Evolutionary conservation across 441 rosid genomes (phyloP).

Genomic region (Melastoma candidum): DNA sequence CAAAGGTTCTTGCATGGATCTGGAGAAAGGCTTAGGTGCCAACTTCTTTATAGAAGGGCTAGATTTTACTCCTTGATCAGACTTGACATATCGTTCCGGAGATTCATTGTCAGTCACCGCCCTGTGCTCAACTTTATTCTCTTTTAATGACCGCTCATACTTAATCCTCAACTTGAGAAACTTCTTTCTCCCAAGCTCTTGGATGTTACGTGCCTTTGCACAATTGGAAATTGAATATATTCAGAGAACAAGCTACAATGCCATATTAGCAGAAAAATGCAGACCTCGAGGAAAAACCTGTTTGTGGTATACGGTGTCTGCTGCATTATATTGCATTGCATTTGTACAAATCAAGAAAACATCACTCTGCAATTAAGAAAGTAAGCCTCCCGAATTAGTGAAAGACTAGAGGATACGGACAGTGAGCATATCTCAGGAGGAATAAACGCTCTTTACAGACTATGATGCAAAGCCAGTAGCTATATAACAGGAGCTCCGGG

Average conservation of each 20-base stretch:
- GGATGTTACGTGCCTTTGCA: conserved; percentile 66
- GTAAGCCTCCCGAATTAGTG: not conserved
- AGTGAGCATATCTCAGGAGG: too few species aligned
- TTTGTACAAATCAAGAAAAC: conserved; percentile 73
- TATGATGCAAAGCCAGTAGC: too few species aligned
- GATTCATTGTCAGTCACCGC: conserved; percentile 9
- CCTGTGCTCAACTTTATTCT: conserved; percentile 17
- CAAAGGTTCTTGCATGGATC: conserved; percentile 32
- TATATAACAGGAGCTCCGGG: too few species aligned
- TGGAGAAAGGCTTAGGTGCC: conserved; percentile 31
- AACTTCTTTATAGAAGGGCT: conserved; percentile 46
- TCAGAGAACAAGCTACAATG: conserved; percentile 3
- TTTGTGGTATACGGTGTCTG: conserved; percentile 72
- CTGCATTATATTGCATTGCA: conserved; percentile 79
- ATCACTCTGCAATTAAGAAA: conserved; percentile 59
- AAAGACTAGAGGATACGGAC: too few species aligned
- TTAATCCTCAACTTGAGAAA: conserved; percentile 56
- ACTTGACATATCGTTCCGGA: conserved; percentile 23
- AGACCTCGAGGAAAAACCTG: conserved; percentile 32
- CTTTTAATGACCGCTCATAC: conserved; percentile 45
- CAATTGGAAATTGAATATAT: conserved; percentile 13
- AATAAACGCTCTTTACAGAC: too few species aligned
- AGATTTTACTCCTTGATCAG: conserved; percentile 43
- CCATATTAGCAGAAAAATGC: conserved; percentile 3
- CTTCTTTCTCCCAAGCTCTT: conserved; percentile 72